Conservation (phyloP, 345 rosid species). For the Leavenworthia alabamica region DNA sequence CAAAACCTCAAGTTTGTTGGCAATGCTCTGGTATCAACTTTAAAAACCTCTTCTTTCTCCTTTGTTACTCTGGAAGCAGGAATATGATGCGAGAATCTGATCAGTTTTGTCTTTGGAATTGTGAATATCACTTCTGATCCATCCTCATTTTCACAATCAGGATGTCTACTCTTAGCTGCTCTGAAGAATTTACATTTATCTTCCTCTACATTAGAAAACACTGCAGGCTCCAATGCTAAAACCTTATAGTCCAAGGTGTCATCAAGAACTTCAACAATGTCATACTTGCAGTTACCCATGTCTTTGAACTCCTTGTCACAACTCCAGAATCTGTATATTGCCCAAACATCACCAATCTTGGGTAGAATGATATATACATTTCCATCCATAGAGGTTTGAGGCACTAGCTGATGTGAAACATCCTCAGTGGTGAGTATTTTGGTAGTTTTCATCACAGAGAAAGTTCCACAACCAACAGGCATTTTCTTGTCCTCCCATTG, state of each 20-base stretch:
- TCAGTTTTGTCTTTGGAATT: constrained; percentile 41
- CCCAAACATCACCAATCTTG: constrained; percentile 63
- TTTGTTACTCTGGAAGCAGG: constrained; percentile 53
- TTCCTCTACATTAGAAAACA: constrained; percentile 23
- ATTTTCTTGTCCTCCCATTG: constrained; percentile 39
- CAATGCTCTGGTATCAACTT: constrained; percentile 46
- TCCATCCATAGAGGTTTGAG: constrained; percentile 33
- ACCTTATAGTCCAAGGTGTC: constrained; percentile 31
- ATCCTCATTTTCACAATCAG: background rate
- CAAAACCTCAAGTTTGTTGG: background rate
- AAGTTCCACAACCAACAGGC: constrained; percentile 66
- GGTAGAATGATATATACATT: constrained; percentile 47
- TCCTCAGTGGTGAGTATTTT: constrained; percentile 28
- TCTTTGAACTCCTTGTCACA: constrained; percentile 25
- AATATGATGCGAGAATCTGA: constrained; percentile 63
- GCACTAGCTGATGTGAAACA: constrained; percentile 44
- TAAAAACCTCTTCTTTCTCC: constrained; percentile 38
- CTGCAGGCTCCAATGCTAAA: constrained; percentile 30
- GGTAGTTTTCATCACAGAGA: constrained; percentile 17
- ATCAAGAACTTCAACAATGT: constrained; percentile 50
- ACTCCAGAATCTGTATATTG: constrained; percentile 61
- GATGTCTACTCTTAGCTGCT: constrained; percentile 10
- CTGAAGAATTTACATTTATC: background rate
- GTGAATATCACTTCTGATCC: constrained; percentile 23
- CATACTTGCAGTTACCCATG: constrained; percentile 37